Evolutionary conservation across 2,329 filamentous ascomycete genomes (phyloP).

Genomic region (Sphaerulina populicola): DNA sequence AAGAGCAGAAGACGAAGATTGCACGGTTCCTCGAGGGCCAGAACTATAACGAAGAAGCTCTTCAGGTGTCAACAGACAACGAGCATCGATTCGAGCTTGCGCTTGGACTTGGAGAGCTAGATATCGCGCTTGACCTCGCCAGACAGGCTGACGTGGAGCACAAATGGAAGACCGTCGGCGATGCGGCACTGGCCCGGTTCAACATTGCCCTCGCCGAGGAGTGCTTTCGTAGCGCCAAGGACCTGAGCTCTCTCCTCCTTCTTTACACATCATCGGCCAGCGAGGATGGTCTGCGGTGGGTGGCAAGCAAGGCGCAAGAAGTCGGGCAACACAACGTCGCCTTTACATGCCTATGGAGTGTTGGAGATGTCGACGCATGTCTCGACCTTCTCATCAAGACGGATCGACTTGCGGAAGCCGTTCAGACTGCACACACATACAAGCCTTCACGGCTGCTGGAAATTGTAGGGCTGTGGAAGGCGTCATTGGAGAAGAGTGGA

Average conservation of each 20-base stretch:
- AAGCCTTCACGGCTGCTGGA: constrained; percentile 67
- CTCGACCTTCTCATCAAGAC: constrained; percentile 72
- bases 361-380: constrained; percentile 74
- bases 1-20: constrained; percentile 96
- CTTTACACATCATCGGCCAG: constrained; percentile 82
- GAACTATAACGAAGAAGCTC: constrained; percentile 88
- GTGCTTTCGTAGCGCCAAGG: constrained; percentile 85
- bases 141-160: constrained; percentile 79
- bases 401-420: constrained; percentile 72
- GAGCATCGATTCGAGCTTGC: constrained; percentile 97
- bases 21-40: constrained; percentile 95
- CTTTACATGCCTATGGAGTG: constrained; percentile 81
- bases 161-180: constrained; percentile 97
- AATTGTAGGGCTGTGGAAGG: constrained; percentile 73
- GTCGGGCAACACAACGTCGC: constrained; percentile 83
- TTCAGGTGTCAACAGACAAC: constrained; percentile 86
- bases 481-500: constrained; percentile 69
- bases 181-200: constrained; percentile 80
- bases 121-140: constrained; percentile 78
- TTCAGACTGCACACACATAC: constrained; percentile 90
- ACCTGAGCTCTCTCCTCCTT: constrained; percentile 79
- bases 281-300: constrained; percentile 59
- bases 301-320: constrained; percentile 67
- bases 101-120: constrained; percentile 69
- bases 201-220: constrained; percentile 81